Evolutionary conservation across 2,329 filamentous ascomycete genomes (phyloP), one percentile per base, ranked within the genome.

Genomic region (Aaosphaeria arxii): DNA sequence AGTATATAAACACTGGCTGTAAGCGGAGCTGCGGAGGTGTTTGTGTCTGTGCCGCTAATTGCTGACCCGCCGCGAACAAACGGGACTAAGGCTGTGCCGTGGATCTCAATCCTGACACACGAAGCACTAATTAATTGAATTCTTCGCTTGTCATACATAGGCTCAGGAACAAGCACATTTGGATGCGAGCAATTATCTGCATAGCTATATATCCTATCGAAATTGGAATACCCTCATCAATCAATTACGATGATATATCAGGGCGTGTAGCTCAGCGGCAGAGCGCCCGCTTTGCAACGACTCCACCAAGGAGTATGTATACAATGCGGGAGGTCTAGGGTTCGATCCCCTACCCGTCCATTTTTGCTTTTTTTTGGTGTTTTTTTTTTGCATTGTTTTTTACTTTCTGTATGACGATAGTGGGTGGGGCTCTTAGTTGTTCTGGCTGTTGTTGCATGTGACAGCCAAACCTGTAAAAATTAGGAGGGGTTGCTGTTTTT

Each of bases 201-300:
- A 24, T 36, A 36, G 33, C 33, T 9, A 36, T 36, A 40, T 40
- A 4, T 11, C 7, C 24, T 7, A 11, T 11, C 7, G 3, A 40
- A 40, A 40, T 13, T 9, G 2, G 24, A 17, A 40, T 11, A 28
- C 3, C 17, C 24, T 24, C 39, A 40, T 28, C 11, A 40, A 40
- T 11, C 9, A 40, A 40, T 4, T 36, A 40, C 17, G 7, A 40
- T 9, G 11, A n/a, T 13, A 11, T 28, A 11, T 24, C 7, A 7
- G 63, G 63, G 63, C 59, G 48, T 67, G 46, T 67, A 56, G 65
- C 65, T 66, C 65, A 68, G 66, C 67, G 65, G 66, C 67, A 70
- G 66, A 66, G 66, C 64, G 66, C 52, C 56, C 63, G 66, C 66
- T 70, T 70, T 69, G 66, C 65, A 69, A 64, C 41, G 40, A 29